A percentile compares a stretch with the other conserved stretches of the same genome.
Conservation (phyloP, 1,284 basidiomycete genomes). For the Wallemia ichthyophaga region DNA sequence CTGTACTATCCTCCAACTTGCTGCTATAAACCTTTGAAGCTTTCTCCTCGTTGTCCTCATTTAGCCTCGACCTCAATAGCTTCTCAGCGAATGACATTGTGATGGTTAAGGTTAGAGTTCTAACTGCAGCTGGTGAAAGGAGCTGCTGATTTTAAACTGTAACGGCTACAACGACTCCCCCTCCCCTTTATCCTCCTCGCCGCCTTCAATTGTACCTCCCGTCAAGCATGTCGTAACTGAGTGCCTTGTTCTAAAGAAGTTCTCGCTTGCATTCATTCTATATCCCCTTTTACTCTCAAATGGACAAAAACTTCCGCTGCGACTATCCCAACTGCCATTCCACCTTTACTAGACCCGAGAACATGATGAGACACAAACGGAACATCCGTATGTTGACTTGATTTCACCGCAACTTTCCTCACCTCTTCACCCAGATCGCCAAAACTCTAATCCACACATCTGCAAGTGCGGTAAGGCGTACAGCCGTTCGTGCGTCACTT, state of each 20-base stretch:
- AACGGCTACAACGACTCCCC: too few relatives aligned
- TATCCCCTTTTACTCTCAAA: too few relatives aligned
- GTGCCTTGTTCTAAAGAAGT: neutral
- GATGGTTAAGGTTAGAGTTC: neutral
- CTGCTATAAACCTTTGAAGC: neutral
- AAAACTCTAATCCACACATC: neutral
- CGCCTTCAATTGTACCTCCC: too few relatives aligned
- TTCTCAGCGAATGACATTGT: neutral
- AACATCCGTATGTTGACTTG: neutral
- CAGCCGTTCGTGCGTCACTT: neutral
- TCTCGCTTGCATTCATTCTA: too few relatives aligned
- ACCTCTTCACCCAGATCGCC: neutral
- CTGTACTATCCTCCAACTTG: neutral
- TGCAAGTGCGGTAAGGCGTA: neutral
- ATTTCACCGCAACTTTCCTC: neutral
- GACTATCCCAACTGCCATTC: neutral
- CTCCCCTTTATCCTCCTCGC: too few relatives aligned
- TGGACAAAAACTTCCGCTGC: neutral
- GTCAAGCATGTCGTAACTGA: neutral
- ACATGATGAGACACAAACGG: neutral
- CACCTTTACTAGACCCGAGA: neutral
- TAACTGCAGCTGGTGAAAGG: too few relatives aligned
- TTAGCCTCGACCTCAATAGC: neutral
- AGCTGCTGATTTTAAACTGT: too few relatives aligned
- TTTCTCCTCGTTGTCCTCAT: neutral